Base-by-base conservation (phyloP, 495 filamentous ascomycete genomes). In the Penicillium odoratum region DNA sequence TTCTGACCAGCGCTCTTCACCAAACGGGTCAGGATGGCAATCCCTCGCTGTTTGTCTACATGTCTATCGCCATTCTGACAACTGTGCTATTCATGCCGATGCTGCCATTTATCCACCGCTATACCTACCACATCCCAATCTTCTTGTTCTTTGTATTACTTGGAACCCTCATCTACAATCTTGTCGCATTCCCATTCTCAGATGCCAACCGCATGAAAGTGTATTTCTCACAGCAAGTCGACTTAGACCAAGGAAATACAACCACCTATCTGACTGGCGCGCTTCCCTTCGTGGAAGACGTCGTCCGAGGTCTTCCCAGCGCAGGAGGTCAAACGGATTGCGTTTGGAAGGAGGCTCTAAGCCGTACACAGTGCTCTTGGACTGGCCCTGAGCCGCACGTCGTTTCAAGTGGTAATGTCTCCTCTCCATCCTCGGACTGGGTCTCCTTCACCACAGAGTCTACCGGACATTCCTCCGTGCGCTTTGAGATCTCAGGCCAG, bases 141-240 rank as follows among this genome's bases (percentile, higher is more conserved):
- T 85, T 93, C 60, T 67, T 97, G 21, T 78, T 96, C 47, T 69
- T 87, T 8, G 75, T 97, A 30, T 89, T 92, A 57, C 58, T 83
- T 42, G 89, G 81, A 29, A 96, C 92, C 11, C 69, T 93, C 31
- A 83, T 93, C 63, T 98, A 95, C 78, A 96, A 94, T 68, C 83
- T 97, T 10, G 73, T 79, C 25, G 93, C 90, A 6, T 96, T 96
- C 71, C 94, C 94, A 1, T 98, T 97, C 75, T 91, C 91, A 1
- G 76, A 79, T 30, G 76, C 84, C 42, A 89, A 83, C 61, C 82
- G 92, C 47, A 81, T 97, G 62, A 98, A 98, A 66, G 73, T 92
- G 43, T 95, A 86, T 73, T 98, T 97, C 74, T 69, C 88, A 7
- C 93, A 98, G 65, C 82, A 83, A 7, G 78, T 97, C 48, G 84